Conservation (phyloP, 1,284 basidiomycete species). For the Papiliotrema nemorosa region DNA sequence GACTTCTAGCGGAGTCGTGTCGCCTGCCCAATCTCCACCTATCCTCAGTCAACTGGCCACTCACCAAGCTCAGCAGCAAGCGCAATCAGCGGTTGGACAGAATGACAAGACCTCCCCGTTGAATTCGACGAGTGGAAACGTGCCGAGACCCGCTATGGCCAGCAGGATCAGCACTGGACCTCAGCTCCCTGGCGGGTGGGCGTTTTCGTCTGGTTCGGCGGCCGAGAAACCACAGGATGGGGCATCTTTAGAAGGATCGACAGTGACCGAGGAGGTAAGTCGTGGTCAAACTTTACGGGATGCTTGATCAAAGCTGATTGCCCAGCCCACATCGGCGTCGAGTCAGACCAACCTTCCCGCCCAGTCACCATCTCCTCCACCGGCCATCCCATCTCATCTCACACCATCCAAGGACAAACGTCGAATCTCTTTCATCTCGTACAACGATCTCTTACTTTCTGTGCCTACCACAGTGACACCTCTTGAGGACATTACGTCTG, state of each 20-base stretch:
- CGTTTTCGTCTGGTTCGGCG: slow-evolving; percentile 15
- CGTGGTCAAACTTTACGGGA: neutral
- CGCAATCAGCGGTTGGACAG: neutral
- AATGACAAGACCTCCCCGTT: neutral
- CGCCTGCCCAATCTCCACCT: slow-evolving; percentile 26
- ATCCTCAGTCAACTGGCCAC: slow-evolving; percentile 26
- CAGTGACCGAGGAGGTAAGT: slow-evolving; percentile 18
- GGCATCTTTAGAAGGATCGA: neutral
- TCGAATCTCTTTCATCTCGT: slow-evolving; percentile 79
- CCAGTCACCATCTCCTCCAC: slow-evolving; percentile 18
- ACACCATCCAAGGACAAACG: slow-evolving; percentile 46
- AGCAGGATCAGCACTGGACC: slow-evolving; percentile 35
- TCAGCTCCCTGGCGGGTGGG: slow-evolving; percentile 42
- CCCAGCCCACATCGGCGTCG: neutral
- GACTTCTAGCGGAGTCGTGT: slow-evolving; percentile 16
- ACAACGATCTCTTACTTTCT: slow-evolving; percentile 72
- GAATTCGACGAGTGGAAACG: neutral
- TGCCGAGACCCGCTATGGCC: slow-evolving; percentile 27
- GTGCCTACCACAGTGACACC: slow-evolving; percentile 68
- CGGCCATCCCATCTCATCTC: slow-evolving; percentile 57
- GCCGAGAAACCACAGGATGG: slow-evolving; percentile 2
- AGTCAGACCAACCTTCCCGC: neutral
- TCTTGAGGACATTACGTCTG: slow-evolving; percentile 65
- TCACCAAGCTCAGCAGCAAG: slow-evolving; percentile 11
- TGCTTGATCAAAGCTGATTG: slow-evolving; percentile 1